These are phyloP conservation scores for Polytrichum formosum DNA, from an alignment of 225 moss, liverwort and hornwort genomes.

Conservation along the genomic window DNA sequence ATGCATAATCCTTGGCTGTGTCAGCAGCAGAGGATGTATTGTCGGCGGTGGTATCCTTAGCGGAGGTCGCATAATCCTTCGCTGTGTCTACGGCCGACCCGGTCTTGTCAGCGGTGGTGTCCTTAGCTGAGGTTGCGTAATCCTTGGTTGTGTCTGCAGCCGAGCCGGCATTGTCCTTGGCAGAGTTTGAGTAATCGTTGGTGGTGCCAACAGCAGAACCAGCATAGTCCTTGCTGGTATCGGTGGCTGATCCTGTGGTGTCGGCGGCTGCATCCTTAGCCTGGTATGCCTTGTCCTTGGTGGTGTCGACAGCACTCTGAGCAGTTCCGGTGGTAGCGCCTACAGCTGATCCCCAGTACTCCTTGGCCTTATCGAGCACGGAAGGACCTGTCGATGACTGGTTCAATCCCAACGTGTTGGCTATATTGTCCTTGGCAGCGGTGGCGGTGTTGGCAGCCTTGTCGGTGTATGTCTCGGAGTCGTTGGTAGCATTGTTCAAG, in stretches of 20 bases:
- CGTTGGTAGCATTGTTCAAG: constrained; percentile 19
- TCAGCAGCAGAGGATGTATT: background rate
- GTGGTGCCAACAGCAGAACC: background rate
- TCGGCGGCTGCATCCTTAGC: constrained; percentile 1
- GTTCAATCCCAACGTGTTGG: constrained; percentile 15
- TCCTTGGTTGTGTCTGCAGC: constrained; percentile 8
- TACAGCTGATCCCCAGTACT: constrained; percentile 11
- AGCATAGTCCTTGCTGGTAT: background rate
- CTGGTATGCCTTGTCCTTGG: background rate
- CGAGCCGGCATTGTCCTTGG: constrained; percentile 9
- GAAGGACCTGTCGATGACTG: constrained; percentile 14
- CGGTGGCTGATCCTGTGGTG: constrained; percentile 2
- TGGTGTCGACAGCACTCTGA: background rate
- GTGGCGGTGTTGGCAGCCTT: constrained; percentile 16
- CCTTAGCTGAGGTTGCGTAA: background rate
- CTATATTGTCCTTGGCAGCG: constrained; percentile 8
- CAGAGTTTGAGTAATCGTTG: constrained; percentile 1
- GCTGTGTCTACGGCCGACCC: background rate
- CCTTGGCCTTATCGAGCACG: constrained; percentile 15
- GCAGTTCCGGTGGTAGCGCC: constrained; percentile 12
- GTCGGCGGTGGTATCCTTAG: constrained; percentile 5
- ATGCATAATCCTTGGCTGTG: constrained; percentile 10
- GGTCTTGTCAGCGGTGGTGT: background rate
- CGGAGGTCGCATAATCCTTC: constrained; percentile 2
- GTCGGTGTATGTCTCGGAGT: constrained; percentile 29